A percentile compares a stretch with the other conserved stretches of the same genome.
Evolutionary conservation across 768 basidiomycete species (phyloP).

Genomic region (Pulveroboletus sp.): DNA sequence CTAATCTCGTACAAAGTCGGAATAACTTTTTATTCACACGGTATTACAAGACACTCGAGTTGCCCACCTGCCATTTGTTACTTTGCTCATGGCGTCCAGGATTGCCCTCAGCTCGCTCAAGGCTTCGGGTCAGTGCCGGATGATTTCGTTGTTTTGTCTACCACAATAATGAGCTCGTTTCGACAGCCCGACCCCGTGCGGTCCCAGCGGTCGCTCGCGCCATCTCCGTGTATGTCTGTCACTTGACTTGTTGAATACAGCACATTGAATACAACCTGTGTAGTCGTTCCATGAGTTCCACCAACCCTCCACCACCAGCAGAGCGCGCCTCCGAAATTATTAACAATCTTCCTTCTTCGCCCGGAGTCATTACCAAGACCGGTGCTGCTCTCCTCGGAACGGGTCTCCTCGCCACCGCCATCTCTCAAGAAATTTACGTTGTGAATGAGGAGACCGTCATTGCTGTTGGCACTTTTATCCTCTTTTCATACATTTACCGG

Average conservation of each 20-base stretch:
- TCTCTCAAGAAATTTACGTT: conserved; percentile 96
- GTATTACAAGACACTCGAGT: conserved; percentile 3
- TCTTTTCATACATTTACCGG: conserved; percentile 81
- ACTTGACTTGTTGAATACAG: conserved; percentile 3
- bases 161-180: neutral
- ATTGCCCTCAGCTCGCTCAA: conserved; percentile 64
- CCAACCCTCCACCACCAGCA: conserved; percentile 65
- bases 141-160: neutral
- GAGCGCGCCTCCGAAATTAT: conserved; percentile 90
- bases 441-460: conserved; percentile 96
- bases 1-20: conserved; percentile 31
- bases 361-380: conserved; percentile 90
- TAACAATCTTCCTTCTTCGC: conserved; percentile 81
- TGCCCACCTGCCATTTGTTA: conserved; percentile 6
- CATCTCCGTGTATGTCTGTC: conserved; percentile 44
- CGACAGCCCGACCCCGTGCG: conserved; percentile 53
- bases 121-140: conserved; percentile 47
- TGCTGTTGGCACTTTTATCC: conserved; percentile 77
- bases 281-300: conserved; percentile 66
- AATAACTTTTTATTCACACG: conserved; percentile 31
- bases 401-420: conserved; percentile 84
- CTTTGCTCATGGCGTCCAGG: conserved; percentile 60
- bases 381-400: conserved; percentile 90
- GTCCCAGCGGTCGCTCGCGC: conserved; percentile 46
- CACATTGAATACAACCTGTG: conserved; percentile 9